These are phyloP conservation scores for Theileria orientalis DNA, from an alignment of 169 alveolate species.

Conservation along the genomic window DNA sequence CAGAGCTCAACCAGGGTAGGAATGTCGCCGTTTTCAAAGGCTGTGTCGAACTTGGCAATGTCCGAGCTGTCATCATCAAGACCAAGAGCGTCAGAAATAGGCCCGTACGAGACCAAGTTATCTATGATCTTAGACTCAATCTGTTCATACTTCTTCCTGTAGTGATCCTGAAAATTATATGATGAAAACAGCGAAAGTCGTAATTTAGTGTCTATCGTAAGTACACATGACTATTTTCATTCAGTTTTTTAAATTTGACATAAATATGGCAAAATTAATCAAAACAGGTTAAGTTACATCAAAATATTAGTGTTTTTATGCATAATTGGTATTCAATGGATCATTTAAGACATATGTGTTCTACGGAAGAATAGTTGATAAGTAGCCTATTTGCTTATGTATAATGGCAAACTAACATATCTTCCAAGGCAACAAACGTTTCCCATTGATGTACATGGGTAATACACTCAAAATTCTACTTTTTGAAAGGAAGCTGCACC, in stretches of 20 bases:
- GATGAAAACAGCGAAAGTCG: neutral
- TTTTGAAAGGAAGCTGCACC: conserved; percentile 31
- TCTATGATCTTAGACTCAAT: conserved; percentile 61
- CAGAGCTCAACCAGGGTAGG: conserved; percentile 41
- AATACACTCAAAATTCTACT: neutral
- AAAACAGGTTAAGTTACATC: too few relatives aligned
- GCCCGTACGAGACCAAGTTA: conserved; percentile 54
- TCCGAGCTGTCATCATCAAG: conserved; percentile 44
- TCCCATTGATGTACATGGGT: conserved; percentile 28
- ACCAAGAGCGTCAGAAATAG: conserved; percentile 59
- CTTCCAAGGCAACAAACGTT: conserved; percentile 61
- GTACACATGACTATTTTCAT: too few relatives aligned
- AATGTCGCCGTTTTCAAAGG: conserved; percentile 59
- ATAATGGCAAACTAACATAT: conserved; percentile 41
- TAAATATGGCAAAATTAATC: too few relatives aligned
- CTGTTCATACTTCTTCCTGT: conserved; percentile 28
- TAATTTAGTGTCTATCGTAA: too few relatives aligned
- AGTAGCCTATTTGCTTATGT: too few relatives aligned
- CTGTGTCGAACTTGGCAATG: conserved; percentile 54
- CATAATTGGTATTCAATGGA: too few relatives aligned
- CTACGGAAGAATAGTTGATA: too few relatives aligned
- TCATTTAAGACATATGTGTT: too few relatives aligned
- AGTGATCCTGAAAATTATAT: conserved; percentile 22
- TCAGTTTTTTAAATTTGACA: too few relatives aligned
- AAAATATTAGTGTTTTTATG: too few relatives aligned